Evolutionary conservation across 257 asterid genomes (phyloP).

Genomic region (Capsicum pubescens): DNA sequence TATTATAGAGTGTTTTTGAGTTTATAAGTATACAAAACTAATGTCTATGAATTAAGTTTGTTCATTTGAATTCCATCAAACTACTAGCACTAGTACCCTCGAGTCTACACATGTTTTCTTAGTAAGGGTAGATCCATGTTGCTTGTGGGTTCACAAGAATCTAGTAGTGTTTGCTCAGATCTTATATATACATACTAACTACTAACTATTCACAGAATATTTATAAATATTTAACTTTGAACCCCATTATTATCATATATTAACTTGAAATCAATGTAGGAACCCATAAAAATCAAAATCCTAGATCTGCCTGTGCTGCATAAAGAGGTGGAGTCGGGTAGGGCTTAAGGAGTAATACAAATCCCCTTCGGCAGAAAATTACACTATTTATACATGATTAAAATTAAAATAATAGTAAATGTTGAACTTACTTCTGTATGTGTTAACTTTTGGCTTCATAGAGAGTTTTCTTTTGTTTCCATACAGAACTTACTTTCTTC

Average conservation of each 20-base stretch:
- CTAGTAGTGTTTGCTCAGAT: neutral
- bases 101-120: neutral
- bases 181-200: too few relatives aligned
- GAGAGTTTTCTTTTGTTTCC: neutral
- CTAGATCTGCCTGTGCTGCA: neutral
- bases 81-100: neutral
- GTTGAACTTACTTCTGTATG: too few relatives aligned
- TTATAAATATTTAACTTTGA: neutral
- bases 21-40: neutral
- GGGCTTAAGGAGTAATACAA: too few relatives aligned
- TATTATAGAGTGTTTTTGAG: neutral
- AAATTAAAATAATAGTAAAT: too few relatives aligned
- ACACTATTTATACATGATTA: too few relatives aligned
- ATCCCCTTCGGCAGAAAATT: too few relatives aligned
- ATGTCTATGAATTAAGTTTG: neutral
- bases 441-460: too few relatives aligned
- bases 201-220: neutral
- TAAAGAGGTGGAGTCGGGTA: too few relatives aligned
- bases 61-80: neutral
- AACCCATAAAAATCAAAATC: conserved; percentile 9
- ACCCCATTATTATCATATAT: neutral
- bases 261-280: neutral
- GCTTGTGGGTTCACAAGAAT: neutral
- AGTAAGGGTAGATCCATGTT: neutral
- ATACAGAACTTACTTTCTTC: neutral